phyloP scores from a whole-genome alignment of 306 rosid species.

The Cicer arietinum region DNA sequence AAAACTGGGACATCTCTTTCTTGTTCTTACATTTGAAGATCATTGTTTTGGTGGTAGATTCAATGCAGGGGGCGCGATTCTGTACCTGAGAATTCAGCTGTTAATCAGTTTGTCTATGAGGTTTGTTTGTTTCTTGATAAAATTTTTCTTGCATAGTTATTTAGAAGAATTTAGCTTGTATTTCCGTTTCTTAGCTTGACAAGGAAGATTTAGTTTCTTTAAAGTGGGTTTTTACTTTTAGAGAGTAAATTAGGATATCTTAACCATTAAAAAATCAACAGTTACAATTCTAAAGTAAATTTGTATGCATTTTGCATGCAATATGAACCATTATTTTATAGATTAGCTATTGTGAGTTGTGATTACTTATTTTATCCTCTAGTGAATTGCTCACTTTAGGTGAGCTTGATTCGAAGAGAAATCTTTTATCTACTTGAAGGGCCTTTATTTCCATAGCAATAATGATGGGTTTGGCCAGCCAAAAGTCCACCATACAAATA shows the following conservation, averaged over 20 bases:
- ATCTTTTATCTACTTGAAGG: neutral
- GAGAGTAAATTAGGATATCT: neutral
- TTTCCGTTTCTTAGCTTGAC: constrained; percentile 2
- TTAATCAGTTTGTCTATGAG: constrained; percentile 91
- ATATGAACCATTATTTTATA: neutral
- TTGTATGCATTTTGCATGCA: neutral
- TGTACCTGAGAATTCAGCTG: constrained; percentile 88
- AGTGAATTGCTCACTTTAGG: neutral
- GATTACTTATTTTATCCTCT: neutral
- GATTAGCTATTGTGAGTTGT: neutral
- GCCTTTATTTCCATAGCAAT: neutral
- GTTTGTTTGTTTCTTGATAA: constrained; percentile 56
- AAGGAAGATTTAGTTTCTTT: neutral
- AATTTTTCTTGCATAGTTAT: constrained; percentile 31
- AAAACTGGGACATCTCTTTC: constrained; percentile 25
- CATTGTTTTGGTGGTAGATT: constrained; percentile 67
- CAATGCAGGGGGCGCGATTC: constrained; percentile 94
- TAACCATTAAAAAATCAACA: neutral
- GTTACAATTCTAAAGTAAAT: neutral
- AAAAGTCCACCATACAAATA: neutral
- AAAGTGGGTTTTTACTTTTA: neutral
- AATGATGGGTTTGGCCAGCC: neutral
- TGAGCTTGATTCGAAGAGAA: neutral
- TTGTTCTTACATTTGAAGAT: constrained; percentile 39
- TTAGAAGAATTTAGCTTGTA: constrained; percentile 32